Evolutionary conservation across 805 yeast genomes (phyloP).

Genomic region (Isabelozyma rhagii): DNA sequence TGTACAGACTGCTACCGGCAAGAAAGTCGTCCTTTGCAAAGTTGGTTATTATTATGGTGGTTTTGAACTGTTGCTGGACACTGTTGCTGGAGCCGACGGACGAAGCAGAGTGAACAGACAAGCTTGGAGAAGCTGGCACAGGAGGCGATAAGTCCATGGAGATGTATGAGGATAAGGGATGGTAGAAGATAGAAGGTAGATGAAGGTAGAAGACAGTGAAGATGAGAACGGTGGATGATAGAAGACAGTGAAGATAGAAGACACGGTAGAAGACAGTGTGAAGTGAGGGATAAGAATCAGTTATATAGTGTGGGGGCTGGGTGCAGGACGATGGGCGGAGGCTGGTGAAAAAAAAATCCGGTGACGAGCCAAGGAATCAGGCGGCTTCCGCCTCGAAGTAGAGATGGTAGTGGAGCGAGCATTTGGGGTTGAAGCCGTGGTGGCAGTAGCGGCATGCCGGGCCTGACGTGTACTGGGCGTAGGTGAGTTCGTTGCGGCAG

Average conservation of each 20-base stretch:
- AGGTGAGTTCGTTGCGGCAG: slow-evolving; percentile 28
- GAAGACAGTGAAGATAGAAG: not conserved
- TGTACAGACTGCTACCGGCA: slow-evolving; percentile 5
- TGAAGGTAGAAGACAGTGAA: not conserved
- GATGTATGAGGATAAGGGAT: too few species aligned
- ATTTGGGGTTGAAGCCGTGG: slow-evolving; percentile 33
- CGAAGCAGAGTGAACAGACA: not conserved
- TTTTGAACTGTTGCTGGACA: slow-evolving; percentile 9
- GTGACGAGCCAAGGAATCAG: not conserved
- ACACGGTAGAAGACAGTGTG: not conserved
- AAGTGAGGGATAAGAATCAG: not conserved
- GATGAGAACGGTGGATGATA: too few species aligned
- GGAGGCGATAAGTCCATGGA: not conserved
- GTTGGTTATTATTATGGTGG: slow-evolving; percentile 36
- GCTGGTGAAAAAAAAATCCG: not conserved
- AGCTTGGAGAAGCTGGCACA: not conserved
- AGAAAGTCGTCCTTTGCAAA: slow-evolving; percentile 28
- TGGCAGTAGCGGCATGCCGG: slow-evolving; percentile 22
- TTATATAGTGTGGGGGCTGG: not conserved
- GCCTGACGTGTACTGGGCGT: slow-evolving; percentile 19
- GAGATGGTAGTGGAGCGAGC: slow-evolving; percentile 32
- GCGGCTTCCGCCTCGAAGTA: slow-evolving; percentile 24
- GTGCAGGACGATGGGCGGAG: not conserved
- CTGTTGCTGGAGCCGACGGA: not conserved
- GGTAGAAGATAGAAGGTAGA: not conserved